Base-by-base conservation (phyloP, 805 yeast genomes). In the Metschnikowia kunwiensis region DNA sequence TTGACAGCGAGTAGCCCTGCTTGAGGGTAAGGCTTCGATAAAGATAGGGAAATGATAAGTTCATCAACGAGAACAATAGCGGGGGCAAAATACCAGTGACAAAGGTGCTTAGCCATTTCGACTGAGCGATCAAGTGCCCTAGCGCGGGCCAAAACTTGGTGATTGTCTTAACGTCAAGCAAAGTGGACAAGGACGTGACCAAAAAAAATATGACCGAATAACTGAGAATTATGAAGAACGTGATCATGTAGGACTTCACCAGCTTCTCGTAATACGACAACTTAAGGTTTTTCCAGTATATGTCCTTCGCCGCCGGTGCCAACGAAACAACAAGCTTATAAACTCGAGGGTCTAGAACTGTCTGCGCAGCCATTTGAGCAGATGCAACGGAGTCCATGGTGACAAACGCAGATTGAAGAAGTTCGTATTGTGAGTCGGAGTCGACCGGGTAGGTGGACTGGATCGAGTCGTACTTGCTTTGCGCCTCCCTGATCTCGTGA, bases 41-140 rank as follows among this genome's bases (percentile, higher is more conserved):
- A 34, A 75, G 70, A 52, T 77, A 78, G 2, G 83, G 83, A 24
- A 78, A 55, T 27, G 61, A 57, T 19, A 74, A 61, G 50, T 76
- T 77, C 50, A 78, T 65, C 37, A 75, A 47, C 3, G 81, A 69
- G 57, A 77, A 78, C 37, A 78, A 69, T 38, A 76, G 68, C 9
- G 83, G 80, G 10, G 83, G 83, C 50, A 78, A 60, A 37, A 78
- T 66, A 61, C 82, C 82, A 4, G 82, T 76, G 15, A 78, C 80
- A 32, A 76, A 58, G 0, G 80, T 72, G 17, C 78, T 68, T 18
- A 72, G 51, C 68, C 74, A 67, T 30, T 73, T 70, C 20, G 78
- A 76, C 31, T 68, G 61, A 25, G 73, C 50, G 32, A 78, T 68
- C 31, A 70, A 57, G n/a, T 71, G 65, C 1, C 82, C 83, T 25